phyloP scores from a whole-genome alignment of 2,329 filamentous ascomycete species.

The Aureobasidium sp. region DNA sequence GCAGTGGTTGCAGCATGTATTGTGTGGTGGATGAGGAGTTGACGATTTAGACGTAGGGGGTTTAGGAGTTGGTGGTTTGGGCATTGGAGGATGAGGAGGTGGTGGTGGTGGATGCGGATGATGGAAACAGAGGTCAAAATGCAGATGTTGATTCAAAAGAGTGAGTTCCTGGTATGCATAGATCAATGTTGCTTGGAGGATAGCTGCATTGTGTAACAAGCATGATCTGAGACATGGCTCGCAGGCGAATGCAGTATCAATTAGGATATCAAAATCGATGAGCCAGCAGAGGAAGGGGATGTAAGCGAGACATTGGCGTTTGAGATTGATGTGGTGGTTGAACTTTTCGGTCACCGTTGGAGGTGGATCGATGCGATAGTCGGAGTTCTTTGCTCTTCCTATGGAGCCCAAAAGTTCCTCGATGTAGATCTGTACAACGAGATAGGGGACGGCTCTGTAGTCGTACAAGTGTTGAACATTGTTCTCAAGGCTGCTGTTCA shows the following conservation, averaged over 20 bases:
- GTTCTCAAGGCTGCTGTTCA: neutral
- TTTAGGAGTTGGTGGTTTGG: neutral
- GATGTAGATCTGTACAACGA: neutral
- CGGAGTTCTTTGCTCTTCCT: neutral
- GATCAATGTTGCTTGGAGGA: neutral
- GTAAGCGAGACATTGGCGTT: constrained; percentile 6
- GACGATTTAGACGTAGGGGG: neutral
- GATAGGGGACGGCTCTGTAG: neutral
- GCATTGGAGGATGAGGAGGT: neutral
- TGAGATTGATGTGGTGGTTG: neutral
- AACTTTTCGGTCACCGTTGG: neutral
- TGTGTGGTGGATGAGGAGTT: neutral
- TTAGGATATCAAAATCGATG: neutral
- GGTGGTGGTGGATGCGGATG: neutral
- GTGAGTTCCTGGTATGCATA: neutral
- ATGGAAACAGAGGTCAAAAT: neutral
- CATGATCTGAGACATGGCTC: neutral
- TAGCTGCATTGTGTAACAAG: neutral
- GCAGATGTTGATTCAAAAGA: neutral
- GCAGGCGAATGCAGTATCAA: constrained; percentile 1
- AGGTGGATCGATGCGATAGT: neutral
- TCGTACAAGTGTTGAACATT: neutral
- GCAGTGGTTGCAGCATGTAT: constrained; percentile 2
- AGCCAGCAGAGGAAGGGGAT: constrained; percentile 11
- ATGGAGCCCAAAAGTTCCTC: constrained; percentile 1